A percentile compares a stretch with the other conserved stretches of the same genome.
phyloP scores from a whole-genome alignment of 768 basidiomycete genomes.

The Lentinula guzmanii region DNA sequence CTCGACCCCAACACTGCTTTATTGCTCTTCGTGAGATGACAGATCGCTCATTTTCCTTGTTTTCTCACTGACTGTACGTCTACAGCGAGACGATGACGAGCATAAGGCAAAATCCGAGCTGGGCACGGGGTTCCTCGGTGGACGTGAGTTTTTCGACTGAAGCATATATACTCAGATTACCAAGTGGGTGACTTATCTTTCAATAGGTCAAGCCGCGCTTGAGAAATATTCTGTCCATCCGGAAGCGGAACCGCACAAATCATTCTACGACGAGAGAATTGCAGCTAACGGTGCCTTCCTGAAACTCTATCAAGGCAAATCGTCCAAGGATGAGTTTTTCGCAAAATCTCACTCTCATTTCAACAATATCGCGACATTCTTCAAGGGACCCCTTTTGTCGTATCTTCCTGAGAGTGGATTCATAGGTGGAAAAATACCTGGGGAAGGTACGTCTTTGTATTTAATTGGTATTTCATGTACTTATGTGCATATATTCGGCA shows the following conservation, averaged over 20 bases:
- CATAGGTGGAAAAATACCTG: conserved; percentile 38
- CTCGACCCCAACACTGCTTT: conserved; percentile 50
- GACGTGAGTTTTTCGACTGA: conserved; percentile 27
- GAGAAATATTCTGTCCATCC: conserved; percentile 26
- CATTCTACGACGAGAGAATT: conserved; percentile 39
- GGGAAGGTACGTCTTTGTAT: conserved; percentile 25
- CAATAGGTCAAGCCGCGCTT: conserved; percentile 37
- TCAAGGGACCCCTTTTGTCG: conserved; percentile 31
- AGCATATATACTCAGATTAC: neutral
- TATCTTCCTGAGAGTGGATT: conserved; percentile 38
- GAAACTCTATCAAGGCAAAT: conserved; percentile 33
- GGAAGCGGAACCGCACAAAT: conserved; percentile 28
- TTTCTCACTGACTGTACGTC: neutral
- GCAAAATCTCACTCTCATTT: conserved; percentile 30
- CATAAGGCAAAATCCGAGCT: conserved; percentile 12
- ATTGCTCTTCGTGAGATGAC: conserved; percentile 27
- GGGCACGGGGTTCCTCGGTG: conserved; percentile 25
- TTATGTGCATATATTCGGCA: neutral
- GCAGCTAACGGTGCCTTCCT: conserved; percentile 32
- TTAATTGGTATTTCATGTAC: neutral
- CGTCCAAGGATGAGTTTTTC: conserved; percentile 34
- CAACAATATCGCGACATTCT: conserved; percentile 27
- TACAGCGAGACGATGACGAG: conserved; percentile 1
- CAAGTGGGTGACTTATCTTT: neutral
- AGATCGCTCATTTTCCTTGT: neutral